Evolutionary conservation across 352 stramenopile genomes (phyloP).

Genomic region (Phytopythium vexans): DNA sequence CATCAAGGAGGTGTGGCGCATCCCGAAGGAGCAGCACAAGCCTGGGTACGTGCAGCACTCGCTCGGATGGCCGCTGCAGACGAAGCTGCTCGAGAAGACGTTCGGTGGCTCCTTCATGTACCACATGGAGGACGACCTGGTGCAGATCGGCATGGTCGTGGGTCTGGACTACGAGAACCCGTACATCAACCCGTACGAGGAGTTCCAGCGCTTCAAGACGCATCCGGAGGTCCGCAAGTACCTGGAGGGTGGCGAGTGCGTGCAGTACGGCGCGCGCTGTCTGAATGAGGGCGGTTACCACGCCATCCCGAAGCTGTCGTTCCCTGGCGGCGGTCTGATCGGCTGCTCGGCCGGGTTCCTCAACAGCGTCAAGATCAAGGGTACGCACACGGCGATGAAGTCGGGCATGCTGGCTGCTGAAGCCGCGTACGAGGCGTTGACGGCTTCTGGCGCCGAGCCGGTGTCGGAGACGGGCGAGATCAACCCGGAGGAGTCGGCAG

Average conservation of each 20-base stretch:
- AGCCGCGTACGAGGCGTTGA: constrained; percentile 90
- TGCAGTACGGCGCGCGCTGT: constrained; percentile 97
- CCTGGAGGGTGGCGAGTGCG: constrained; percentile 95
- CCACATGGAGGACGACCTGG: constrained; percentile 95
- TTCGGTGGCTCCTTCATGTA: constrained; percentile 99
- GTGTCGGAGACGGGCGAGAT: constrained; percentile 74
- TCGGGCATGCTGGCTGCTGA: constrained; percentile 97
- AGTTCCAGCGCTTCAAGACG: constrained; percentile 99
- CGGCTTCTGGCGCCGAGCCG: constrained; percentile 38
- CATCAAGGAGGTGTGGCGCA: constrained; percentile 97
- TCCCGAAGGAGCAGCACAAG: constrained; percentile 93
- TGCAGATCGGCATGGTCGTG: constrained; percentile 96
- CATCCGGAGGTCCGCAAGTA: constrained; percentile 92
- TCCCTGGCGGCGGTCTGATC: constrained; percentile 94
- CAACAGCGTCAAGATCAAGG: constrained; percentile 99
- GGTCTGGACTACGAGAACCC: constrained; percentile 99
- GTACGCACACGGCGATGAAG: constrained; percentile 99
- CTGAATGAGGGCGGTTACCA: constrained; percentile 96
- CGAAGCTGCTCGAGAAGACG: constrained; percentile 88
- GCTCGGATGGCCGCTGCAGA: constrained; percentile 96
- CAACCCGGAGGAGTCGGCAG: constrained; percentile 52
- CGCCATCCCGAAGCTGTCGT: constrained; percentile 97
- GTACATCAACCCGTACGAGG: constrained; percentile 98
- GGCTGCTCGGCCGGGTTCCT: constrained; percentile 98
- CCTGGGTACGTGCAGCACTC: constrained; percentile 97